phyloP scores from a whole-genome alignment of 2,329 filamentous ascomycete genomes.

The Fusarium sp. region DNA sequence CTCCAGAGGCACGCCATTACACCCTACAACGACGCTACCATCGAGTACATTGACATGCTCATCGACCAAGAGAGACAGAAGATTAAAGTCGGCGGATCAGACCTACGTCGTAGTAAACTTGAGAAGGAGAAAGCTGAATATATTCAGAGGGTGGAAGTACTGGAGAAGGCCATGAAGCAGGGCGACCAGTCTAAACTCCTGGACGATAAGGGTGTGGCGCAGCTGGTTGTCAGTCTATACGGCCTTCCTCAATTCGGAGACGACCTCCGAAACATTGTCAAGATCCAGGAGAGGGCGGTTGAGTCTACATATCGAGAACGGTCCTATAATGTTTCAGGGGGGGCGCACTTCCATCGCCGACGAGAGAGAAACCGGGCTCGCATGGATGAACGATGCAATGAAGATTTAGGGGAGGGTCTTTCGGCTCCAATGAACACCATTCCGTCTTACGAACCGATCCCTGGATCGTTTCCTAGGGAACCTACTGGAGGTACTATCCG shows the following conservation, averaged over 20 bases:
- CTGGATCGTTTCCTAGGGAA: slow-evolving; percentile 2
- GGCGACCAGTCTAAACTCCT: not conserved
- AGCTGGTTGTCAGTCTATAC: not conserved
- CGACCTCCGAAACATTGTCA: not conserved
- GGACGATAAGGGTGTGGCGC: not conserved
- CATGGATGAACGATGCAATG: accelerated
- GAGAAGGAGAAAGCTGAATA: slow-evolving; percentile 6
- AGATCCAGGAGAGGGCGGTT: not conserved
- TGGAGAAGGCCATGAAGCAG: slow-evolving; percentile 11
- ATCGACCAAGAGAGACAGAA: slow-evolving; percentile 6
- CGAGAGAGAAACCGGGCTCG: not conserved
- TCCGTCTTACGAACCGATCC: slow-evolving; percentile 1
- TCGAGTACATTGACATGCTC: slow-evolving; percentile 17
- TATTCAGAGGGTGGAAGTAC: slow-evolving; percentile 5
- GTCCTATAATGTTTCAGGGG: not conserved
- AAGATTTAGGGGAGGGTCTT: not conserved
- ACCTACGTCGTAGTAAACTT: not conserved
- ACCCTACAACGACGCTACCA: slow-evolving; percentile 9
- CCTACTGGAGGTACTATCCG: not conserved
- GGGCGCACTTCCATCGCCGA: not conserved
- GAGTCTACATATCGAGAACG: not conserved
- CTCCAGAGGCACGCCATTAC: slow-evolving; percentile 9
- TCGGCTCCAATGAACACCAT: accelerated
- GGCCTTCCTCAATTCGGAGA: not conserved
- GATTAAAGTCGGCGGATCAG: slow-evolving; percentile 1